Evolutionary conservation across 768 basidiomycete genomes (phyloP), one percentile per base, ranked within the genome.

Genomic region (Boletus sp.): DNA sequence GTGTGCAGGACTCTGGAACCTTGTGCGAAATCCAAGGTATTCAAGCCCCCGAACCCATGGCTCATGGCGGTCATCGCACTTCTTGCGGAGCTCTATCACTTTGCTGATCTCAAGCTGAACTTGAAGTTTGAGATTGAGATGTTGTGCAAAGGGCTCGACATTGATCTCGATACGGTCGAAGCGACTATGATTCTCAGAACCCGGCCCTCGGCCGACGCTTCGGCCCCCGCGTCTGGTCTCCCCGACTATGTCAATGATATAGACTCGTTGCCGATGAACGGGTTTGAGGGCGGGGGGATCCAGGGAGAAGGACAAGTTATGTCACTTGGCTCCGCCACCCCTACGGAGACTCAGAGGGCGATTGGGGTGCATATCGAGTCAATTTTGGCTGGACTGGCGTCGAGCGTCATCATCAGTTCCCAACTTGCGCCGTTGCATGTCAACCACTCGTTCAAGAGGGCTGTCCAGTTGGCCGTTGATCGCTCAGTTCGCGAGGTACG

Each of bases 111-210:
- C 59, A 96, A 96, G 75, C 78, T 98, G 54, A 97, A 98, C 69
- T 82, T 94, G 70, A 98, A 98, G 74, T 99, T 99, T 67, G 97
- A 98, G 75, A 98, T 99, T 53, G 97, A 99, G 73, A 87, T 98
- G 39, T 77, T 98, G 18, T 98, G 96, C 81, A 95, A 94, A 71
- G 84, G 84, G 33, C 83, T 99, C 33, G 87, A 92, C 30, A 84
- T 99, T 62, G 87, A 94, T 64, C 81, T 98, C 30, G 91, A 90
- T 67, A 72, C 85, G 7, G 79, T 98, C 46, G 92, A 96, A 68
- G 88, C 90, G 3, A 87, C 94, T 6, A 87, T 82, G 5, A 81
- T 95, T 50, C 77, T 99, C 20, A 85, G 92, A 56, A 92, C 81
- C 61, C 81, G 94, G 2, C 87, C 90, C 18, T 67, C 86, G 10